Percentiles rank a stretch among this genome's conserved stretches.
These are phyloP conservation scores for Zygosaccharomyces sapae DNA, from an alignment of 1,139 yeast genomes.

Conservation along the genomic window DNA sequence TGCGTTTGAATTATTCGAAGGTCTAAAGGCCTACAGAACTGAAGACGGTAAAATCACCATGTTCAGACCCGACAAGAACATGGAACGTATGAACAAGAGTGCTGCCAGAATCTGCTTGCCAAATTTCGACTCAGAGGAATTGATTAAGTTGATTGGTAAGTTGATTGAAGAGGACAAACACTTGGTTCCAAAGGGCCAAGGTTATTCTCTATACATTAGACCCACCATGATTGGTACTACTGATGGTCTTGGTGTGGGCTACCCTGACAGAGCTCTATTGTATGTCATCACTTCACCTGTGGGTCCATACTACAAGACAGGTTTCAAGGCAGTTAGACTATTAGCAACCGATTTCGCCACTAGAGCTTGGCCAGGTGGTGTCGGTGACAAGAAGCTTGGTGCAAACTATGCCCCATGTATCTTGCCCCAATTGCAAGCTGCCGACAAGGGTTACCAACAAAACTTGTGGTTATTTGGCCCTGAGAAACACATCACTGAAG, in stretches of 20 bases:
- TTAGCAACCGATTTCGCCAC: conserved; percentile 95
- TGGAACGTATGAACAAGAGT: conserved; percentile 84
- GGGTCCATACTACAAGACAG: conserved; percentile 85
- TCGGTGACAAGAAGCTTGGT: conserved; percentile 91
- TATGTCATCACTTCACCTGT: conserved; percentile 91
- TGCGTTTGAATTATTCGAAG: conserved; percentile 93
- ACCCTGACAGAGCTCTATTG: conserved; percentile 75
- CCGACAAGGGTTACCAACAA: conserved; percentile 84
- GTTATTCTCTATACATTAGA: conserved; percentile 87
- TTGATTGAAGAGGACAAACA: conserved; percentile 67
- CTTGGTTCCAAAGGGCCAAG: conserved; percentile 77
- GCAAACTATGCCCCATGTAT: conserved; percentile 97
- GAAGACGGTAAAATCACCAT: conserved; percentile 63
- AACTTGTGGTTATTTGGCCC: conserved; percentile 95
- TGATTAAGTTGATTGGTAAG: conserved; percentile 68
- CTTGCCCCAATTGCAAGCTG: conserved; percentile 84
- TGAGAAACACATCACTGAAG: conserved; percentile 87
- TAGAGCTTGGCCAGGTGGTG: conserved; percentile 99
- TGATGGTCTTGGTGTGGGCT: conserved; percentile 74
- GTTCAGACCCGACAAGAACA: conserved; percentile 88
- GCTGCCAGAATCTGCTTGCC: conserved; percentile 88
- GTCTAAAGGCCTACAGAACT: conserved; percentile 89
- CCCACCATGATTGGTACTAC: conserved; percentile 95
- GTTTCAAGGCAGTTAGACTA: conserved; percentile 87
- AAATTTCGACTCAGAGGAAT: conserved; percentile 70